phyloP scores from a whole-genome alignment of 805 yeast genomes.

The Millerozyma acaciae region DNA sequence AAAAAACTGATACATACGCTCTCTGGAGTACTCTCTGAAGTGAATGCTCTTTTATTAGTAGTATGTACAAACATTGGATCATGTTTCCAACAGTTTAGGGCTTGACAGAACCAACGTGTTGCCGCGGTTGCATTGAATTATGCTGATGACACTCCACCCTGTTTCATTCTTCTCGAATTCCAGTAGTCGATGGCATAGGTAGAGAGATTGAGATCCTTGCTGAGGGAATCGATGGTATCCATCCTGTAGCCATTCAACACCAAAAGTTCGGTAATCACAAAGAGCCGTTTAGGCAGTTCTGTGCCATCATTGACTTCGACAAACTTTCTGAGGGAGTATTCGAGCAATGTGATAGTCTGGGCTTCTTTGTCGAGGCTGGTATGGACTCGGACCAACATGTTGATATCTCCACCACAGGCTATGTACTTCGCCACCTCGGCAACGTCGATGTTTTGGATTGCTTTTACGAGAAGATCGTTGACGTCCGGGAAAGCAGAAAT shows the following conservation, averaged over 20 bases:
- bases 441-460: constrained; percentile 50
- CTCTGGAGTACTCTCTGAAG: too few species aligned
- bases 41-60: too few species aligned
- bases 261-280: constrained; percentile 55
- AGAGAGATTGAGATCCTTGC: constrained; percentile 34
- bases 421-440: constrained; percentile 40
- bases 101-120: too few species aligned
- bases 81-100: too few species aligned
- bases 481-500: constrained; percentile 20
- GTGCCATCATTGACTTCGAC: constrained; percentile 17
- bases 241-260: constrained; percentile 53
- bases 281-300: constrained; percentile 15
- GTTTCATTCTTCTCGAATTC: constrained; percentile 26
- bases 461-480: constrained; percentile 44
- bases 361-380: constrained; percentile 15
- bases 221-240: constrained; percentile 26
- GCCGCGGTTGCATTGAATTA: too few species aligned
- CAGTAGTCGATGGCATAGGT: constrained; percentile 52
- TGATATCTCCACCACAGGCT: constrained; percentile 46
- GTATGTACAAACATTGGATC: too few species aligned
- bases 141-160: too few species aligned
- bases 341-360: constrained; percentile 27
- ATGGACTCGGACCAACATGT: constrained; percentile 35
- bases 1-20: too few species aligned
- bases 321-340: constrained; percentile 52